These are phyloP conservation scores for Coemansia sp. DNA, from an alignment of 192 early-diverging fungal species.

Conservation along the genomic window DNA sequence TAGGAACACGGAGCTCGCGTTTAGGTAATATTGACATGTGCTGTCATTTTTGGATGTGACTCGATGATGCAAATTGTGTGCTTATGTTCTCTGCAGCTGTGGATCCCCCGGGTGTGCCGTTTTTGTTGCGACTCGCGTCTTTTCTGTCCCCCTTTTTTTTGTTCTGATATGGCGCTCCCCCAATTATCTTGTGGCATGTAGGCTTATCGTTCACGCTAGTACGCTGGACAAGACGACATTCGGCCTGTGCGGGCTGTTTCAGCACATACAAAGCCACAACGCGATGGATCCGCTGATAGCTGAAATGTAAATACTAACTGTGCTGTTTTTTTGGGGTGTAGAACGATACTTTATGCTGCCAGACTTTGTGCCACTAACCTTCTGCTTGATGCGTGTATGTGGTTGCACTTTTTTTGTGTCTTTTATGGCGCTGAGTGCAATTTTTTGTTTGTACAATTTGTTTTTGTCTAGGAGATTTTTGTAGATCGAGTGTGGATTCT, in stretches of 20 bases:
- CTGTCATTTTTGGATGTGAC: no score
- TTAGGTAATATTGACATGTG: conserved; percentile 36
- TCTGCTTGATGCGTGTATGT: neutral
- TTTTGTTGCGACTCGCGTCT: neutral
- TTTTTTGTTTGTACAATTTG: neutral
- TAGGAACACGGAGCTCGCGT: conserved; percentile 23
- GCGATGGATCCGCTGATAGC: conserved; percentile 11
- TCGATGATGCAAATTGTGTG: neutral
- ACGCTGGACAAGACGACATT: neutral
- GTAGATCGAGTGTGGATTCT: conserved; percentile 3
- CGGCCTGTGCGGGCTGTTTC: neutral
- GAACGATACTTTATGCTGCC: neutral
- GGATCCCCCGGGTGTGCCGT: neutral
- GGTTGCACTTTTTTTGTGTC: neutral
- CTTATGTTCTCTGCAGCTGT: neutral
- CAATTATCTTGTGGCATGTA: conserved; percentile 6
- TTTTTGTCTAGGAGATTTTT: neutral
- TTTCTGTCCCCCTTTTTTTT: neutral
- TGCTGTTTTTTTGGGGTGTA: neutral
- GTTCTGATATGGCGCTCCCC: neutral
- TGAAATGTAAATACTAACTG: conserved; percentile 27
- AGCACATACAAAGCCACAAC: conserved; percentile 6
- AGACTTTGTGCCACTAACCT: neutral
- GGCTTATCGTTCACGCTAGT: conserved; percentile 10
- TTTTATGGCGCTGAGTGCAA: neutral